Conservation (phyloP, 2,329 filamentous ascomycete genomes). For the Nemania sp. region DNA sequence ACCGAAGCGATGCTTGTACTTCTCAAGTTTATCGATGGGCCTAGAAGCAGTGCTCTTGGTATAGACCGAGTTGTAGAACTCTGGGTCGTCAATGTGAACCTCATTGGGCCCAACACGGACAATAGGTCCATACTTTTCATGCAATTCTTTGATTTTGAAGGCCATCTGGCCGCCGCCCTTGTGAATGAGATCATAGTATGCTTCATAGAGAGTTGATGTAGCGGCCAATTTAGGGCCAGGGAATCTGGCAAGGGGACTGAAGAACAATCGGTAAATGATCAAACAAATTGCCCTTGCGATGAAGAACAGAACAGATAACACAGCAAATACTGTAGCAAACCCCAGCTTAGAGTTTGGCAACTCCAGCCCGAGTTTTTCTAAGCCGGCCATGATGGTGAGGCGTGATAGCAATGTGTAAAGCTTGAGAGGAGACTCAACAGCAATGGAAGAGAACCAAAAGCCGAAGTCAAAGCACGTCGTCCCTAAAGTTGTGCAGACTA, state of each 20-base stretch:
- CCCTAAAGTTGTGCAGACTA: no score
- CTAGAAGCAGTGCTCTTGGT: neutral
- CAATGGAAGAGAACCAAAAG: no score
- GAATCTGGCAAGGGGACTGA: conserved; percentile 10
- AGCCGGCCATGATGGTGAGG: no score
- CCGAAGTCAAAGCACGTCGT: no score
- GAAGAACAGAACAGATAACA: neutral
- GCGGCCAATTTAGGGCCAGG: conserved; percentile 17
- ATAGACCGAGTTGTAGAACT: conserved; percentile 2
- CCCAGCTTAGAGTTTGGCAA: no score
- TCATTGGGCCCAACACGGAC: conserved; percentile 9
- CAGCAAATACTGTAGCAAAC: no score
- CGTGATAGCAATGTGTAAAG: no score
- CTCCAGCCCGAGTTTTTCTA: no score
- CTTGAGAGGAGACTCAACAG: no score
- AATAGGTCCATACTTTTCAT: conserved; percentile 15
- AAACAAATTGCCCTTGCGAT: neutral
- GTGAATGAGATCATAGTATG: conserved; percentile 14
- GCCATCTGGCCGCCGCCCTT: conserved; percentile 11
- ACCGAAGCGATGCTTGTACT: neutral
- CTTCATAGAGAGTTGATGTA: conserved; percentile 10
- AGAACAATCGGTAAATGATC: neutral
- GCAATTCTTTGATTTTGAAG: neutral
- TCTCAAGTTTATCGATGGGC: conserved; percentile 3
- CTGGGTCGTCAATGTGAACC: conserved; percentile 1